Percentiles rank a stretch among this genome's conserved stretches.
These are phyloP conservation scores for Dimocarpus longan DNA, from an alignment of 345 rosid species.

Conservation along the genomic window DNA sequence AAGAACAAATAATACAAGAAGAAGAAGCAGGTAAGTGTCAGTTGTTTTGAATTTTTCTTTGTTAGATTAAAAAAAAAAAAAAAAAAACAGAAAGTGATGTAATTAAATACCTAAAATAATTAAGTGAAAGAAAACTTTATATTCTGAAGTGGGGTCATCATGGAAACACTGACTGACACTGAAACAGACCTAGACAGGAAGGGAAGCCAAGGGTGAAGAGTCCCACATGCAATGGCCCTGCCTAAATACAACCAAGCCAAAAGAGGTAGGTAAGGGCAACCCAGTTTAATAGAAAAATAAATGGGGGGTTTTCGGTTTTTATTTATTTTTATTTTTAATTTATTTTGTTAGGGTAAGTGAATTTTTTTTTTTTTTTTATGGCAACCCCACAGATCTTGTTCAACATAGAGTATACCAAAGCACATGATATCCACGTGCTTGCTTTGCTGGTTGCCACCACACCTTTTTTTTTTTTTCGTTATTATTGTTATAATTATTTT, in stretches of 20 bases:
- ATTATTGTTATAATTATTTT: neutral
- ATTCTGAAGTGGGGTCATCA: constrained; percentile 14
- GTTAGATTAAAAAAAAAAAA: too few relatives aligned
- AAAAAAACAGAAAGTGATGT: neutral
- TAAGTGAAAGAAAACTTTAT: neutral
- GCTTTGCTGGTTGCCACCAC: constrained; percentile 37
- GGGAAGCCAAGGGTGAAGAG: constrained; percentile 28
- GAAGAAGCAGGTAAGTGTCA: too few relatives aligned
- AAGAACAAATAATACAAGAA: too few relatives aligned
- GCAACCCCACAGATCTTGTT: constrained; percentile 22
- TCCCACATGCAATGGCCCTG: constrained; percentile 33
- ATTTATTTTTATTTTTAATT: neutral
- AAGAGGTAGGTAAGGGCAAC: constrained; percentile 28
- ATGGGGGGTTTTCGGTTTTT: too few relatives aligned
- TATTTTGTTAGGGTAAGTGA: neutral
- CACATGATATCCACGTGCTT: constrained; percentile 55
- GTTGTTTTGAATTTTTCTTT: too few relatives aligned
- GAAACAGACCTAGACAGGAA: constrained; percentile 17
- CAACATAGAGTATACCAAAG: constrained; percentile 34
- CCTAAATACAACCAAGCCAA: constrained; percentile 1
- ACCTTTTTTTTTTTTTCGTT: neutral
- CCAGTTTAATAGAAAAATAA: too few relatives aligned
- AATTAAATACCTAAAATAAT: constrained; percentile 8
- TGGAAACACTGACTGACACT: neutral
- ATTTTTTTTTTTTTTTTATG: neutral